phyloP scores from a whole-genome alignment of 2,329 filamentous ascomycete genomes.

The Trichophyton schoenleinii region DNA sequence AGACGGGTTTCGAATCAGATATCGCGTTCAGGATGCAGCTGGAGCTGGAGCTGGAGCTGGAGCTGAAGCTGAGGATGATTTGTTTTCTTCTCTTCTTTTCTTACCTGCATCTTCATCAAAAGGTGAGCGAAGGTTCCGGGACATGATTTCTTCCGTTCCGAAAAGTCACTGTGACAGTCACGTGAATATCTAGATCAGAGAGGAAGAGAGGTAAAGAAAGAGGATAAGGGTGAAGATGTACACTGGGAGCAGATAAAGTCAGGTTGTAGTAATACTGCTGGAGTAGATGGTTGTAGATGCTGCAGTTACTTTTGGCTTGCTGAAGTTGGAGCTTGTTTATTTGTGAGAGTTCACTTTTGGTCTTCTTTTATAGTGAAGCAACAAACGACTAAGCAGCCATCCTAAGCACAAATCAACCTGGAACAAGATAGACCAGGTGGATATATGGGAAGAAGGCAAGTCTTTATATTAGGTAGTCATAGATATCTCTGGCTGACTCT shows the following conservation, averaged over 20 bases:
- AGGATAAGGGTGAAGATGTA: background rate
- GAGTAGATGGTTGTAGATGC: background rate
- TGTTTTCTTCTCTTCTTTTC: background rate
- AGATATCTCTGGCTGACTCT: background rate
- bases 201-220: background rate
- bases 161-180: background rate
- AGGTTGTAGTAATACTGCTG: background rate
- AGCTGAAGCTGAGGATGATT: background rate
- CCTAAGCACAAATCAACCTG: background rate
- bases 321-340: background rate
- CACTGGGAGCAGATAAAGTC: background rate
- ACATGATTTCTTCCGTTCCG: constrained; percentile 4
- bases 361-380: background rate
- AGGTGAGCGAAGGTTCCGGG: background rate
- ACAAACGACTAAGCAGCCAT: background rate
- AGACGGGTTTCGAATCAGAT: background rate
- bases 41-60: background rate
- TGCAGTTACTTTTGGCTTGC: background rate
- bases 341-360: background rate
- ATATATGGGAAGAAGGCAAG: background rate
- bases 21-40: background rate
- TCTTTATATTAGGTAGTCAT: background rate
- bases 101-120: constrained; percentile 2
- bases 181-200: constrained; percentile 1
- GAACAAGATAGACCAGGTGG: background rate